Evolutionary conservation across 306 rosid species (phyloP).

Genomic region (Quercus rubra): DNA sequence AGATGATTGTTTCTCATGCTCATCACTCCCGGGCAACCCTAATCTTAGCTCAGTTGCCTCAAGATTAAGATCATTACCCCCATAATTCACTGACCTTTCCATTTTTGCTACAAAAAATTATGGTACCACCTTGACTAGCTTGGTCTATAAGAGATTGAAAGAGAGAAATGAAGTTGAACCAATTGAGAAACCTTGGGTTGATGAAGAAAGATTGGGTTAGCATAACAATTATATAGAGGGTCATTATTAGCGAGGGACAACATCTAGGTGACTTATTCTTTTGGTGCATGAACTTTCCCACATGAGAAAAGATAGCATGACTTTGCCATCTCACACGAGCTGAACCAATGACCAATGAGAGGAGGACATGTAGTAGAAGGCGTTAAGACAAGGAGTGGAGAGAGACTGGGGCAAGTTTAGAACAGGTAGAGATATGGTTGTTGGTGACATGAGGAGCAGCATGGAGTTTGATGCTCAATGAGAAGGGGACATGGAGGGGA

Average conservation of each 20-base stretch:
- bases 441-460: conserved; percentile 34
- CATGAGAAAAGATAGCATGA: conserved; percentile 10
- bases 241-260: conserved; percentile 20
- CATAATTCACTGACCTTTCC: conserved; percentile 30
- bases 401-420: neutral
- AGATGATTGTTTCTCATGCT: conserved; percentile 27
- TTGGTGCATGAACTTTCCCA: conserved; percentile 31
- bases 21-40: conserved; percentile 60
- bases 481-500: conserved; percentile 41
- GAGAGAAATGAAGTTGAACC: neutral
- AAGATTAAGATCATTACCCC: conserved; percentile 35
- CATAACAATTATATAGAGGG: conserved; percentile 38
- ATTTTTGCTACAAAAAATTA: conserved; percentile 1
- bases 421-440: conserved; percentile 37
- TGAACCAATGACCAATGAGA: conserved; percentile 30
- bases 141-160: neutral
- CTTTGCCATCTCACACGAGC: conserved; percentile 29
- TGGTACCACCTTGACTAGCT: neutral
- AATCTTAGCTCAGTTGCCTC: conserved; percentile 62
- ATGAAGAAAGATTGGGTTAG: conserved; percentile 8
- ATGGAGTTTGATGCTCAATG: conserved; percentile 23
- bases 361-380: conserved; percentile 15
- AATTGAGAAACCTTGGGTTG: neutral
- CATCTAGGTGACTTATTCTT: conserved; percentile 38
- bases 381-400: conserved; percentile 16